Evolutionary conservation across 1,284 basidiomycete species (phyloP).

Genomic region (Peniophora sp.): DNA sequence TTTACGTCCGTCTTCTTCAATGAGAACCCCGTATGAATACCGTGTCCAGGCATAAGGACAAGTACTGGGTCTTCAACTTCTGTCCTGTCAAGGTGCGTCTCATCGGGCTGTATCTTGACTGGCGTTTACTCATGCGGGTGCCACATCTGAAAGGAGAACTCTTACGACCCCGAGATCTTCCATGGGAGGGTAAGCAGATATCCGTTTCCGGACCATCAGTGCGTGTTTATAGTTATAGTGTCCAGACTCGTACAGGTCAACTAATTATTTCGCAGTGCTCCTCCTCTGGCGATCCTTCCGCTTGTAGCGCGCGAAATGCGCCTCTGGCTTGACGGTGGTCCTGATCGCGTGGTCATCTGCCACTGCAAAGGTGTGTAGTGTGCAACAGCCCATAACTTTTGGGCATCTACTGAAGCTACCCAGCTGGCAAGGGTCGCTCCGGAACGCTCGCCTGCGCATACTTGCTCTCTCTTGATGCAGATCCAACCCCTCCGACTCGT

Average conservation of each 20-base stretch:
- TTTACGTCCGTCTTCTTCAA: no score
- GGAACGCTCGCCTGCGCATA: constrained; percentile 79
- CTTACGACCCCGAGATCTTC: constrained; percentile 55
- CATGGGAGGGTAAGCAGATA: constrained; percentile 72
- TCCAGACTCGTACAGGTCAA: neutral
- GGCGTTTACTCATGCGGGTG: no score
- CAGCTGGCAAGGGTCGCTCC: constrained; percentile 77
- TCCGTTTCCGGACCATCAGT: constrained; percentile 88
- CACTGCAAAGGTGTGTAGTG: constrained; percentile 74
- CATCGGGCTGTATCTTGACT: no score
- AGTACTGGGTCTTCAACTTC: constrained; percentile 86
- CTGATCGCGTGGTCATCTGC: constrained; percentile 70
- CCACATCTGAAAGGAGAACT: constrained; percentile 42
- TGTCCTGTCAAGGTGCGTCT: constrained; percentile 43
- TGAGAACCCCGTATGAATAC: no score
- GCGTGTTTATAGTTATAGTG: constrained; percentile 20
- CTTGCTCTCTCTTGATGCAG: constrained; percentile 51
- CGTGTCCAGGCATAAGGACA: constrained; percentile 49
- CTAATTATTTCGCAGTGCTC: constrained; percentile 40
- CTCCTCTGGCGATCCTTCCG: constrained; percentile 75
- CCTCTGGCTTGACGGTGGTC: constrained; percentile 66
- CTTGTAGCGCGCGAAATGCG: constrained; percentile 74
- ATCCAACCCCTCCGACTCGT: constrained; percentile 38
- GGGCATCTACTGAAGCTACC: neutral
- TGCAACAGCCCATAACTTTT: constrained; percentile 2